Evolutionary conservation across 495 filamentous ascomycete genomes (phyloP), one percentile per base, ranked within the genome.

Genomic region (Neurospora discreta): DNA sequence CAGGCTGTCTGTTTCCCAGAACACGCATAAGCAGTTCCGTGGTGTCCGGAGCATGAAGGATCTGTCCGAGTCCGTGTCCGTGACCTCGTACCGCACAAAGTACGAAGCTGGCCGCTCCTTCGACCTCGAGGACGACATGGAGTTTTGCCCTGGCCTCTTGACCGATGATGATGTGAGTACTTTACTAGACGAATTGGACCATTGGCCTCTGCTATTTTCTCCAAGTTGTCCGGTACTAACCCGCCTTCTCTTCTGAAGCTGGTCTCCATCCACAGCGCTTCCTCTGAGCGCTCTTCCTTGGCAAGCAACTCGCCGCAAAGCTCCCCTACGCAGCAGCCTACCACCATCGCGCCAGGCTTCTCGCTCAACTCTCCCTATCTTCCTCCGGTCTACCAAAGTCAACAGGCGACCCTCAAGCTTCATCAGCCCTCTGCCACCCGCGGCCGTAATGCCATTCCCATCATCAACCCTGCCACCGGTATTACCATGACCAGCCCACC

Each of bases 101-200:
- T 97, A 96, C 79, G 94, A 98, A 80, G 92, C 94, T 75, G 93
- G 91, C 60, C 90, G 93, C 70, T 97, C 94, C 30, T 99, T 99
- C 79, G 95, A 99, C 75, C 85, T 99, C 75, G 95, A 98, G 76
- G 95, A 99, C 79, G 95, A 99, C 80, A 85, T 98, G 83, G 91
- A 97, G 80, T 99, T 99, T 82, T 98, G 95, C 80, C 95, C 95
- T 4, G 89, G 90, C 75, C 87, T 99, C 74, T 85, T 98, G 84
- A 97, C 94, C 33, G 94, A 98, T 80, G 94, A 90, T 82, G 95
- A 99, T 89, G 95, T 97, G 89, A 87, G 94, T 92, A 75, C 69
- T 44, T 36, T 15, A 40, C 15, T 41, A 15, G 30, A 67, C 20
- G 23, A 39, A 30, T 18, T 10, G 43, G 43, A 41, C 67, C 67